Conservation (phyloP, 441 rosid genomes). For the Populus hybrid region DNA sequence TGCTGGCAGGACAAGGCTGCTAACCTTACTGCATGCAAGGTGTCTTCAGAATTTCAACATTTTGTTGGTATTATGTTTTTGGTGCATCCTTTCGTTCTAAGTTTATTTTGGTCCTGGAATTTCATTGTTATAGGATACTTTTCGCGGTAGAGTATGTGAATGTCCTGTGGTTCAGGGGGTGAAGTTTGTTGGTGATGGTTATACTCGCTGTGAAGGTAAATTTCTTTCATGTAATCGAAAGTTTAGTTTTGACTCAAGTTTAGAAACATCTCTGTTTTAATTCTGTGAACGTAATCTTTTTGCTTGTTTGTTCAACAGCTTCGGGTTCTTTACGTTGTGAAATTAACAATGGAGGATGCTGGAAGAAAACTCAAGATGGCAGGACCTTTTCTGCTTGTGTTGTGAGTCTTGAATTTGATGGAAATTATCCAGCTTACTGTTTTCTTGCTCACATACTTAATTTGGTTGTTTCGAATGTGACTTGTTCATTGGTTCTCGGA, state of each 20-base stretch:
- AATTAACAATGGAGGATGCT: constrained; percentile 90
- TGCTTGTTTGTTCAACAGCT: constrained; percentile 45
- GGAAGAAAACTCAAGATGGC: constrained; percentile 65
- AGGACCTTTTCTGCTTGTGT: constrained; percentile 71
- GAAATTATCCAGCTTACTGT: not conserved
- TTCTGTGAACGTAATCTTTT: not conserved
- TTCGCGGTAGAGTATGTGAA: constrained; percentile 87
- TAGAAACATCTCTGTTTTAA: not conserved
- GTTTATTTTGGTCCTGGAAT: not conserved
- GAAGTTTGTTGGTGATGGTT: constrained; percentile 82
- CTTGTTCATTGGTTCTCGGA: not conserved
- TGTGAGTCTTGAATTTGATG: constrained; percentile 40
- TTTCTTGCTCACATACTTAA: not conserved
- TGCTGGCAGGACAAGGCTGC: constrained; percentile 83
- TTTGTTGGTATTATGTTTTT: not conserved
- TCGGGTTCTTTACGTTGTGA: constrained; percentile 71
- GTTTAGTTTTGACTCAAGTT: not conserved
- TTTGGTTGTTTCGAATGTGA: not conserved
- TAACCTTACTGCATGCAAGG: constrained; percentile 88
- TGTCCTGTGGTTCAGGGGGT: constrained; percentile 81
- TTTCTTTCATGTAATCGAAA: constrained; percentile 13
- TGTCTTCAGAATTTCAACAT: constrained; percentile 25
- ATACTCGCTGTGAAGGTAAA: constrained; percentile 82
- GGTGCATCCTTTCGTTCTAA: not conserved
- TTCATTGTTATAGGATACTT: constrained; percentile 62